Base-by-base conservation (phyloP, 805 yeast genomes). In the Vanderwaltozyma verrucispora region DNA sequence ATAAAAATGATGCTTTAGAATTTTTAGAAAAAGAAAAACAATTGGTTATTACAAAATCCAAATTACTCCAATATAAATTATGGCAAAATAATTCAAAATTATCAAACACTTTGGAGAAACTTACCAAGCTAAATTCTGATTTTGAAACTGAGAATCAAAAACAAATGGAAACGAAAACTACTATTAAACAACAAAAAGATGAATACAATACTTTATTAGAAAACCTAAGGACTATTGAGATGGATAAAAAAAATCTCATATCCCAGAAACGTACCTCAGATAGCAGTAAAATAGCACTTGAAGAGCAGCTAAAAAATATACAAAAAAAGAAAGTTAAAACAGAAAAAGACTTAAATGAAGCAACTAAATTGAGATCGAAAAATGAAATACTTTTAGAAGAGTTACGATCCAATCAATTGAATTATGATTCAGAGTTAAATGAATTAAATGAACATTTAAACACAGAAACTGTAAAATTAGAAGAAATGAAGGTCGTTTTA, bases 271-370 rank as follows among this genome's bases (percentile, higher is more conserved):
- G 60, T 19, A 43, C 48, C 1, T 54, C 67, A 10, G 80, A 77
- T 45, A 71, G 76, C 36, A 73, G 71, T 14, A 74, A 68, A 37
- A 85, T 84, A 11, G 71, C 88, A 4, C 59, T 74, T 37, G 88
- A 85, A 46, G 96, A 89, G 59, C 80, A 77, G 57, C 62, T 71
- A 37, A 86, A 82, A 58, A 84, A 81, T 54, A 57, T 77, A 30
- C 68, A 62, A 24, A 66, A 63, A 25, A 82, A 80, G 49, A 67
- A 66, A 30, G 73, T 70, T 46, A 83, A 81, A 48, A 64, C 75
- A 2, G 68, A 66, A 36, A 82, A 80, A 48, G 56, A 71, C 1
- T 63, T 77, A 30, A 67, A 67, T 14, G 50, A 67, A 3, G 73
- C 80, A 34, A 64, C 63, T 11, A 65, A 65, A 24, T 58, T 71